Evolutionary conservation across 352 stramenopile genomes (phyloP).

Genomic region (Detonula confervacea): DNA sequence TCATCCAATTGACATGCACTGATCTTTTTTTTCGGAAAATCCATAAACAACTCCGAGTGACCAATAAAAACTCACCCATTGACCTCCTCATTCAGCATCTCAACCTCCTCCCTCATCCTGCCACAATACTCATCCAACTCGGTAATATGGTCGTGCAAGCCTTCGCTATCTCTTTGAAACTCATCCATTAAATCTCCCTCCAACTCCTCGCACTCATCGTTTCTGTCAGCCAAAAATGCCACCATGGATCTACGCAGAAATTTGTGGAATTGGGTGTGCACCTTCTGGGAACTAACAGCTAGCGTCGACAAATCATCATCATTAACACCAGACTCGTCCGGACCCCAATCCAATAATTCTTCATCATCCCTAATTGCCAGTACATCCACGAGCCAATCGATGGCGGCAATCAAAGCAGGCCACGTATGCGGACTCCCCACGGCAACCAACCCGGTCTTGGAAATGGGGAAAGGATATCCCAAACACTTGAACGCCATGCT

Average conservation of each 20-base stretch:
- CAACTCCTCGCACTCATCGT: constrained; percentile 89
- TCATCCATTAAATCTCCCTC: constrained; percentile 86
- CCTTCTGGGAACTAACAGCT: constrained; percentile 56
- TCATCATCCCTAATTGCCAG: constrained; percentile 79
- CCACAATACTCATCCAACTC: constrained; percentile 69
- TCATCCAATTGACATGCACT: no score
- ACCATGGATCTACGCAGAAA: constrained; percentile 93
- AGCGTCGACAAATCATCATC: constrained; percentile 60
- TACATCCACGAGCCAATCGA: constrained; percentile 96
- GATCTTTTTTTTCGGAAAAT: no score
- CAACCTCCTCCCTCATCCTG: constrained; percentile 72
- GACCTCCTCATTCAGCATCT: constrained; percentile 38
- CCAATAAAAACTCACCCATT: constrained; percentile 39
- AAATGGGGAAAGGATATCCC: constrained; percentile 95
- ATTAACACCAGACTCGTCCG: constrained; percentile 79
- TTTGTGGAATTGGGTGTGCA: constrained; percentile 92
- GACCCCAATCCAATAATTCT: constrained; percentile 36
- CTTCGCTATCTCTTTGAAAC: constrained; percentile 76
- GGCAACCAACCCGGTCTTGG: constrained; percentile 93
- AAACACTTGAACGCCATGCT: constrained; percentile 87
- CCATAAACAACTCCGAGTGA: no score
- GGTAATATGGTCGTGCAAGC: constrained; percentile 60
- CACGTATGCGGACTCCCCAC: constrained; percentile 95
- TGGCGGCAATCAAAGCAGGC: constrained; percentile 93
- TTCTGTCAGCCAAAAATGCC: constrained; percentile 93